Conservation (phyloP, 2,329 filamentous ascomycete genomes). For the Penicillium oxalicum region DNA sequence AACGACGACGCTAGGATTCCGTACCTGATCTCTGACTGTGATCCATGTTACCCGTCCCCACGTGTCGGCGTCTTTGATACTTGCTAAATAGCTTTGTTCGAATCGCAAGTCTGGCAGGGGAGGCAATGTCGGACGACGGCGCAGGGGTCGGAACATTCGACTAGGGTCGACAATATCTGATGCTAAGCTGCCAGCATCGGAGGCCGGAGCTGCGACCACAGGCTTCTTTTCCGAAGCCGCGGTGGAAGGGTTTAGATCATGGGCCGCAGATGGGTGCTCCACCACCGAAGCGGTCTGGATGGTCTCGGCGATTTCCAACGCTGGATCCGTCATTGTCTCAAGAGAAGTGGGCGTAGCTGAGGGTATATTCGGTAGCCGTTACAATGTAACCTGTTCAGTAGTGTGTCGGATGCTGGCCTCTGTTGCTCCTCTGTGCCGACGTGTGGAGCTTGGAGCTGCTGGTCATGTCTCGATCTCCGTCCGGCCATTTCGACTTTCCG, state of each 20-base stretch:
- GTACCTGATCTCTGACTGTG: conserved; percentile 81
- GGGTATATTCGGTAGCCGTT: too few species aligned
- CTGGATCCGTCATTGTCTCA: conserved; percentile 51
- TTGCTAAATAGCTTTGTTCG: conserved; percentile 95
- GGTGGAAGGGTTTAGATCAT: conserved; percentile 77
- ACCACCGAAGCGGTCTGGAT: conserved; percentile 78
- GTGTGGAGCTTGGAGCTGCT: neutral
- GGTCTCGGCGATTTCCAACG: conserved; percentile 66
- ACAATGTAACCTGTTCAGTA: too few species aligned
- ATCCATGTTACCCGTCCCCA: conserved; percentile 78
- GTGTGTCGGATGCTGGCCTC: too few species aligned
- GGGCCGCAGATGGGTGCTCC: conserved; percentile 60
- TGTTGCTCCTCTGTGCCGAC: neutral
- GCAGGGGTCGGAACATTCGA: conserved; percentile 30
- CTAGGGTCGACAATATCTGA: conserved; percentile 43
- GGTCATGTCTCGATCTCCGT: neutral
- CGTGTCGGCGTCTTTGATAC: conserved; percentile 71
- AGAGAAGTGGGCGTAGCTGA: neutral
- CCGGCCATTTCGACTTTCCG: conserved; percentile 6
- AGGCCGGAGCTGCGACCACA: conserved; percentile 47
- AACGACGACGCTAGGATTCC: neutral
- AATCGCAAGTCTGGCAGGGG: conserved; percentile 78
- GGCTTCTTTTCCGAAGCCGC: conserved; percentile 62
- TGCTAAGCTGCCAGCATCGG: conserved; percentile 41
- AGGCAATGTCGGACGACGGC: conserved; percentile 54